Conservation (phyloP, 1,284 basidiomycete species). For the Wallemia hederae region DNA sequence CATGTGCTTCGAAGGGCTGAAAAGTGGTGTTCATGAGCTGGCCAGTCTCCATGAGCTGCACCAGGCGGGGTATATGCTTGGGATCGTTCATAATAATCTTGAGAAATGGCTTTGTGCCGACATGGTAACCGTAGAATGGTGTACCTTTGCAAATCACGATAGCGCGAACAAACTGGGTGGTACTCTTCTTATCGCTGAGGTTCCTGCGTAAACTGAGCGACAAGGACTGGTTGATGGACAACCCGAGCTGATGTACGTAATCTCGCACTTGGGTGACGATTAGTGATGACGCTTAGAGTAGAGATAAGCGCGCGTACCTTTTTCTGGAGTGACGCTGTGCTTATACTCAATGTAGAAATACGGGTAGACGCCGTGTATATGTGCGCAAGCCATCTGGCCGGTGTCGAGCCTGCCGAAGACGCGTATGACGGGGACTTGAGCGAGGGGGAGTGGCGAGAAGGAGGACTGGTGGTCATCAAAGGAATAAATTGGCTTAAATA, state of each 20-base stretch:
- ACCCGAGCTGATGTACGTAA: constrained; percentile 34
- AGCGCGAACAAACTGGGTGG: constrained; percentile 31
- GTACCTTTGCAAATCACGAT: constrained; percentile 75
- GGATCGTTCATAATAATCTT: constrained; percentile 60
- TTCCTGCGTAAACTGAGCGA: constrained; percentile 37
- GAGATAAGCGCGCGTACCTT: constrained; percentile 16
- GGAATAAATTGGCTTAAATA: not conserved
- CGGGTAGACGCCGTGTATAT: constrained; percentile 47
- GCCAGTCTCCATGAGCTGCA: constrained; percentile 46
- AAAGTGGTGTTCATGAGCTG: constrained; percentile 48
- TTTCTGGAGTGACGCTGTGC: constrained; percentile 18
- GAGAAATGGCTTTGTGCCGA: constrained; percentile 59
- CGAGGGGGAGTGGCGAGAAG: not conserved
- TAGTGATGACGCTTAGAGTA: constrained; percentile 8
- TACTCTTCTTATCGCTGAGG: constrained; percentile 21
- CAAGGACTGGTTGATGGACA: constrained; percentile 47
- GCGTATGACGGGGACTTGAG: constrained; percentile 42
- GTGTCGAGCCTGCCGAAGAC: constrained; percentile 58
- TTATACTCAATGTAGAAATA: constrained; percentile 26
- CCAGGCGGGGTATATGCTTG: constrained; percentile 30
- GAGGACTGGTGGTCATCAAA: not conserved
- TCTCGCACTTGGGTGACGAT: constrained; percentile 1
- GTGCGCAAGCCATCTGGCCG: constrained; percentile 51
- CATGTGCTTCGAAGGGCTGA: constrained; percentile 61
- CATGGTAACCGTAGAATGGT: constrained; percentile 83